Evolutionary conservation across 2,329 filamentous ascomycete genomes (phyloP), one percentile per base, ranked within the genome.

Genomic region (Aureobasidium subglaciale): DNA sequence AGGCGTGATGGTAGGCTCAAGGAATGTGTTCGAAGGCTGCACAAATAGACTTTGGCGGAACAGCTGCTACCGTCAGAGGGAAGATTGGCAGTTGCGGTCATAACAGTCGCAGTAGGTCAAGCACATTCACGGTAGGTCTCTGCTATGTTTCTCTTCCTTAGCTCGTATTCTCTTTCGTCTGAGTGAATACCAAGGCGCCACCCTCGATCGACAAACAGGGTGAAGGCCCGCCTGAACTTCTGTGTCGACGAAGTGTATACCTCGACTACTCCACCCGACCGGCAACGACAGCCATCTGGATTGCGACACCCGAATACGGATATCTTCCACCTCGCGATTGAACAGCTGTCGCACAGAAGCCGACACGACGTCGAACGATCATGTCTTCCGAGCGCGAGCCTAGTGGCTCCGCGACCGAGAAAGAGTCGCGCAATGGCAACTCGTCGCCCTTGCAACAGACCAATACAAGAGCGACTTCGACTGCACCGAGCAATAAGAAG

Each of bases 1-100:
- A 29, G 24, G n/a, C 11, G 42, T 29, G 13, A 13, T 24, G 5
- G 25, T 29, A n/a, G 29, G 9, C 18, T 2, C 6, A n/a, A 46
- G 8, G 29, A 37, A 35, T 25, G 30, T 10, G 6, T n/a, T 30
- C 15, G 16, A 25, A n/a, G n/a, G 46, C 27, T 53, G 48, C 48
- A 53, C 48, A 53, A 53, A 41, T 53, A 53, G 27, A 41, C 48
- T 53, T 53, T n/a, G n/a, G 25, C 46, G 46, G 35, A 53, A 24
- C 7, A 20, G 32, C 15, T 41, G 37, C 24, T 22, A 53, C 37
- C 48, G 34, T 29, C 20, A 27, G 37, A 53, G 24, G 3, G 32
- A 41, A 53, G 35, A 53, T 53, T 53, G 48, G 48, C 48, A 53
- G 48, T 53, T 53, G 46, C 8, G 18, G 32, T 48, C 18, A 48